These are phyloP conservation scores for Mycena latifolia DNA, from an alignment of 768 basidiomycete species.

Conservation along the genomic window DNA sequence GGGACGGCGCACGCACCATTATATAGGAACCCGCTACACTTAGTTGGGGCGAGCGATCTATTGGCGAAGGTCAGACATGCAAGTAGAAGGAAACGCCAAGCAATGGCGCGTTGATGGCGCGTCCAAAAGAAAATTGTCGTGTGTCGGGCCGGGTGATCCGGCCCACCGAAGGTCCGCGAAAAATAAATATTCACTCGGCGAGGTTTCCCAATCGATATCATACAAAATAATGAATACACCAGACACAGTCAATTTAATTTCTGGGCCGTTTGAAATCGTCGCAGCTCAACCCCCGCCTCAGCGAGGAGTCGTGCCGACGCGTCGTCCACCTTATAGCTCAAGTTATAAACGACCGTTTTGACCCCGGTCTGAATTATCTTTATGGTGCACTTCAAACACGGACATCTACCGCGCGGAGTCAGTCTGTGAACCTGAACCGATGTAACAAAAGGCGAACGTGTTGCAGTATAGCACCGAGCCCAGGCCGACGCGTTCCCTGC, in stretches of 20 bases:
- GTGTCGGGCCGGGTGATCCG: too few relatives aligned
- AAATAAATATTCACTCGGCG: too few relatives aligned
- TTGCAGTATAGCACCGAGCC: slow-evolving; percentile 97
- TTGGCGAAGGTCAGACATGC: not conserved
- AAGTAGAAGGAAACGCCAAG: too few relatives aligned
- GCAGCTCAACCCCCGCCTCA: slow-evolving; percentile 85
- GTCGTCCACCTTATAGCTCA: slow-evolving; percentile 97
- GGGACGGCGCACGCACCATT: not conserved
- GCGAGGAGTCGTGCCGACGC: slow-evolving; percentile 83
- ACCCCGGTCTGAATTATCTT: slow-evolving; percentile 98
- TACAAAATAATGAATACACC: too few relatives aligned
- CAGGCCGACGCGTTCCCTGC: slow-evolving; percentile 87
- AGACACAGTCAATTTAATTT: slow-evolving; percentile 1
- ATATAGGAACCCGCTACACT: not conserved
- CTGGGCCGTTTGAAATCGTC: slow-evolving; percentile 71
- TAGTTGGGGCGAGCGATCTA: not conserved
- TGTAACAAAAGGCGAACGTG: slow-evolving; percentile 70
- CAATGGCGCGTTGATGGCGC: too few relatives aligned
- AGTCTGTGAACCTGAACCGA: not conserved
- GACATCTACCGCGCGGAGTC: slow-evolving; percentile 76
- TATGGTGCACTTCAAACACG: slow-evolving; percentile 95
- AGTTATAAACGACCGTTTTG: slow-evolving; percentile 92
- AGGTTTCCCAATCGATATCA: too few relatives aligned
- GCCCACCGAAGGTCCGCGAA: too few relatives aligned
- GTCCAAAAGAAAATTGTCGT: too few relatives aligned